Evolutionary conservation across 1,284 basidiomycete genomes (phyloP), one percentile per base, ranked within the genome.

Genomic region (Athelia sp.): DNA sequence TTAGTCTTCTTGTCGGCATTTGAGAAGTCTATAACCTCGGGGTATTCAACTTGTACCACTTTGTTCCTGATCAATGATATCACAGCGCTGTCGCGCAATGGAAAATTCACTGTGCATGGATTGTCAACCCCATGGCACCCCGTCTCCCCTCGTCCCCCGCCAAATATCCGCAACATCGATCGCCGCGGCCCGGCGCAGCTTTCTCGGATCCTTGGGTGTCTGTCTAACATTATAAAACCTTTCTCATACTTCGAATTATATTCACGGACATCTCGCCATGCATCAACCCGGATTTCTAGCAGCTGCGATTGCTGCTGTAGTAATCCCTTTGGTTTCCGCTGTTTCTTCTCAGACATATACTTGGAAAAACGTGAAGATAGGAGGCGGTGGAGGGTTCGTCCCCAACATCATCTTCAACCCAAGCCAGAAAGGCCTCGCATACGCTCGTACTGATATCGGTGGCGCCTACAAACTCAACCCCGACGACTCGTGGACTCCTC

Each of bases 291-390:
- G 55, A 13, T 48, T 60, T 32, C 48, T 67, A 24, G 52, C 55
- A 48, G 55, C 56, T 26, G 52, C 67, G 21, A 50, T 57, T 24
- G 50, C 56, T n/a, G 55, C 47, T 38, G 52, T 58, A 32, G 29
- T 58, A 14, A 45, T 51, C 26, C 63, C 67, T 15, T 42, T 70
- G 10, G 71, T 58, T 32, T 47, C 58, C 40, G 73, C 74, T 14
- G 70, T 71, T 24, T 64, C 72, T 19, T 70, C 76, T 1, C 79
- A 81, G 55, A 48, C 69, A 0, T 81, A 81, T 58, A 75, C 67
- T n/a, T 84, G 81, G 80, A 76, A 77, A 54, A 82, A 82, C 54
- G 81, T 82, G 52, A 80, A 80, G 58, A 80, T 82, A 44, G 74
- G 73, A 10, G 74, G 72, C 24, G 73, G 74, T 17, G 72, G 73